Evolutionary conservation across 257 asterid species (phyloP).

Genomic region (Agastache rugosa): DNA sequence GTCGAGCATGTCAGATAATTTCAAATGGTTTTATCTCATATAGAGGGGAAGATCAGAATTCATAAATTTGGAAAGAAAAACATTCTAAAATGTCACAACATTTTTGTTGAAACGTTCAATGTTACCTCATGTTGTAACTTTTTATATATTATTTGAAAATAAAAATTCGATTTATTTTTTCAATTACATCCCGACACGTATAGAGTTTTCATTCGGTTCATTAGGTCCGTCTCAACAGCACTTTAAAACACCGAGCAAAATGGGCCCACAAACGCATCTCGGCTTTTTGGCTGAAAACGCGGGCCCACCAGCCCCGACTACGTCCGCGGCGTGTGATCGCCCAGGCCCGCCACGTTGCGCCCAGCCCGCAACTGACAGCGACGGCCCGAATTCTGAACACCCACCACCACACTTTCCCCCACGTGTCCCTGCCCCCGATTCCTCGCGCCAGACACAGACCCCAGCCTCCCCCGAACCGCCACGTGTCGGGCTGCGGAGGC

Average conservation of each 20-base stretch:
- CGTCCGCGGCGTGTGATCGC: neutral
- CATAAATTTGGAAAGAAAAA: neutral
- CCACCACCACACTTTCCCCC: conserved; percentile 28
- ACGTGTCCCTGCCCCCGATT: conserved; percentile 41
- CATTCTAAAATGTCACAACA: no score
- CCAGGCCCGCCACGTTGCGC: conserved; percentile 35
- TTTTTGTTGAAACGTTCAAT: no score
- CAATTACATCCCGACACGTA: neutral
- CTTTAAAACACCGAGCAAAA: neutral
- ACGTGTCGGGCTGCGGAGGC: conserved; percentile 32
- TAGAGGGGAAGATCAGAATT: no score
- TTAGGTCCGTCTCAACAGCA: neutral
- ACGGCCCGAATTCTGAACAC: conserved; percentile 29
- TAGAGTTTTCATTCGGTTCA: neutral
- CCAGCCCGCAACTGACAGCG: conserved; percentile 33
- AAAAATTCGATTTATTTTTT: no score
- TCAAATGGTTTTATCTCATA: no score
- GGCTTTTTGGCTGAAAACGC: neutral
- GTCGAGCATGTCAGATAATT: no score
- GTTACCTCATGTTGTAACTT: no score
- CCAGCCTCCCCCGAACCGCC: neutral
- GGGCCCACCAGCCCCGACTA: neutral
- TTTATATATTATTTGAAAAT: no score
- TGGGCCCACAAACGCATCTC: conserved; percentile 10
- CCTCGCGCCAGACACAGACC: conserved; percentile 18